phyloP scores from a whole-genome alignment of 2,329 filamentous ascomycete species.

The Pochonia chlamydosporia region DNA sequence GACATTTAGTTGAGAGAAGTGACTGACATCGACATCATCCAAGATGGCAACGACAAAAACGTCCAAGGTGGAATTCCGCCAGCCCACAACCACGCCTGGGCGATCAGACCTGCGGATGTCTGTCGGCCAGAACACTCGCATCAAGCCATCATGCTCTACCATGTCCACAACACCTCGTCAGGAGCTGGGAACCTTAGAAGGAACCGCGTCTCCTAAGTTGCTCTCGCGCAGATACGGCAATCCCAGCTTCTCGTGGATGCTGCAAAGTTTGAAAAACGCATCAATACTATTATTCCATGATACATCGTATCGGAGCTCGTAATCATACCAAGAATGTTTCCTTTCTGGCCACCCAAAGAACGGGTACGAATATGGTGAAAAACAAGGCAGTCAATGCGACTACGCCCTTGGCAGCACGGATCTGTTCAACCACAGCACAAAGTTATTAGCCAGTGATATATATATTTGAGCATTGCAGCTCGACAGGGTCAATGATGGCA shows the following conservation, averaged over 20 bases:
- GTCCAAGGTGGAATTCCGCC: conserved; percentile 88
- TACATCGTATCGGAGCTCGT: background rate
- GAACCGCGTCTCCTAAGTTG: conserved; percentile 91
- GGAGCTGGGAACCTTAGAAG: conserved; percentile 54
- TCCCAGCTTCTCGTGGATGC: conserved; percentile 75
- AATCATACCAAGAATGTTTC: conserved; percentile 71
- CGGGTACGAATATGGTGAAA: conserved; percentile 74
- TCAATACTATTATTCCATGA: background rate
- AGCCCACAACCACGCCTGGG: conserved; percentile 86
- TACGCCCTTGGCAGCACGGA: conserved; percentile 81
- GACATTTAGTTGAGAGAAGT: background rate
- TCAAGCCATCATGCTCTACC: conserved; percentile 76
- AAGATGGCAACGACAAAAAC: conserved; percentile 85
- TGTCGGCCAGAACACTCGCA: conserved; percentile 98
- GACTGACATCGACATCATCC: conserved; percentile 79
- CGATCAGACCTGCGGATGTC: conserved; percentile 67
- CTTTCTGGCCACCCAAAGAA: conserved; percentile 73
- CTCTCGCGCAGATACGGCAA: conserved; percentile 89
- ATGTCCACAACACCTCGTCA: conserved; percentile 42
- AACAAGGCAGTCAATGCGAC: conserved; percentile 78
- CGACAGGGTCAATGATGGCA: conserved; percentile 7
- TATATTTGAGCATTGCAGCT: background rate
- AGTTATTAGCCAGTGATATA: background rate
- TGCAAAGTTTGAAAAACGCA: conserved; percentile 29
- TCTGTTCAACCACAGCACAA: conserved; percentile 39